These are phyloP conservation scores for Chamaecrista fasciculata DNA, from an alignment of 306 rosid species.

Conservation along the genomic window DNA sequence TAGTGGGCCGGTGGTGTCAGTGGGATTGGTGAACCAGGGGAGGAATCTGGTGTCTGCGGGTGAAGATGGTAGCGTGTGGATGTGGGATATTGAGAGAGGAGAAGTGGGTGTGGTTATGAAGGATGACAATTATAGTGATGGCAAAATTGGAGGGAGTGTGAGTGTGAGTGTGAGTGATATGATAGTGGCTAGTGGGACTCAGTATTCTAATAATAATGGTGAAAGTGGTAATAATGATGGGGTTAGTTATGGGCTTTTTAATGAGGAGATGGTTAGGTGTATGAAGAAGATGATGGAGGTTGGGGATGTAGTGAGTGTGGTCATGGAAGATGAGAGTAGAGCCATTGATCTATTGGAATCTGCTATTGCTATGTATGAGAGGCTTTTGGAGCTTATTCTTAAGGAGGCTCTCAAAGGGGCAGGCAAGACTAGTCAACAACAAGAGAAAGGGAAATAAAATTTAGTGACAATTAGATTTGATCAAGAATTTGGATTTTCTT, in stretches of 20 bases:
- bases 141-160: slow-evolving; percentile 30
- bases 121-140: slow-evolving; percentile 20
- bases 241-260: slow-evolving; percentile 9
- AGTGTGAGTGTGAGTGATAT: slow-evolving; percentile 54
- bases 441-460: neutral
- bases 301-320: slow-evolving; percentile 30
- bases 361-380: slow-evolving; percentile 57
- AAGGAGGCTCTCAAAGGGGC: slow-evolving; percentile 47
- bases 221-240: neutral
- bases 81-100: slow-evolving; percentile 47
- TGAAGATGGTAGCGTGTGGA: slow-evolving; percentile 68
- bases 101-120: slow-evolving; percentile 43
- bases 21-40: slow-evolving; percentile 48
- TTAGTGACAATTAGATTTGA: neutral
- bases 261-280: slow-evolving; percentile 27
- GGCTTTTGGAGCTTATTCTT: slow-evolving; percentile 63
- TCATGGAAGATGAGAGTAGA: slow-evolving; percentile 39
- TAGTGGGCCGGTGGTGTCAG: slow-evolving; percentile 39
- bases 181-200: slow-evolving; percentile 37
- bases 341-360: slow-evolving; percentile 68
- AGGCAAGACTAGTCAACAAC: neutral
- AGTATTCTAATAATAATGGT: no score
- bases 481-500: no score
- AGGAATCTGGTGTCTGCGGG: slow-evolving; percentile 58
- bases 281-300: slow-evolving; percentile 34